phyloP scores from a whole-genome alignment of 2,329 filamentous ascomycete species.

The Aureobasidium sp. region DNA sequence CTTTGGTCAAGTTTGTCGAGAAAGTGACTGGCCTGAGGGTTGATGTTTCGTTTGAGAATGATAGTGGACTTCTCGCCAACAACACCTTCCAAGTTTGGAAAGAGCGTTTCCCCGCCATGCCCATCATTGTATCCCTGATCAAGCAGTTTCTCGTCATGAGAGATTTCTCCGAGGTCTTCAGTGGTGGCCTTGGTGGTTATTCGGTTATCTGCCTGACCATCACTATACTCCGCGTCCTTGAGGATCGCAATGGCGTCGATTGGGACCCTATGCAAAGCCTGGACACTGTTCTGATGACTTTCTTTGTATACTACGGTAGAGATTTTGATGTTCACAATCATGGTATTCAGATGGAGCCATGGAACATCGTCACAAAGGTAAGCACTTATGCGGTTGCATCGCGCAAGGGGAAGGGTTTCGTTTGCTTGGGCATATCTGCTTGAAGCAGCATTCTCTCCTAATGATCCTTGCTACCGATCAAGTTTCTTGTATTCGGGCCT shows the following conservation, averaged over 20 bases:
- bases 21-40: slow-evolving; percentile 68
- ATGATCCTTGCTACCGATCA: neutral
- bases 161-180: slow-evolving; percentile 82
- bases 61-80: slow-evolving; percentile 71
- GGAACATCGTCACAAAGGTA: slow-evolving; percentile 71
- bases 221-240: slow-evolving; percentile 75
- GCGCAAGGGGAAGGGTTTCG: neutral
- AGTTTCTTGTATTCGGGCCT: neutral
- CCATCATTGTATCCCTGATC: slow-evolving; percentile 73
- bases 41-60: slow-evolving; percentile 91
- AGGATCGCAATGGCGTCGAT: slow-evolving; percentile 40
- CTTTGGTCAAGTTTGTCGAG: slow-evolving; percentile 87
- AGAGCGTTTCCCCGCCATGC: slow-evolving; percentile 70
- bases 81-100: slow-evolving; percentile 77
- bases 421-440: neutral
- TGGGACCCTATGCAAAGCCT: slow-evolving; percentile 11
- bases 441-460: neutral
- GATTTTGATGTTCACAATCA: slow-evolving; percentile 61
- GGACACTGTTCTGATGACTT: slow-evolving; percentile 60
- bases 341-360: slow-evolving; percentile 69
- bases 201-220: slow-evolving; percentile 90
- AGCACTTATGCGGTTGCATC: slow-evolving; percentile 19
- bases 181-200: slow-evolving; percentile 87
- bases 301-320: slow-evolving; percentile 83
- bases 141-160: slow-evolving; percentile 92